phyloP scores from a whole-genome alignment of 805 yeast species.

The Yamadazyma sp. region DNA sequence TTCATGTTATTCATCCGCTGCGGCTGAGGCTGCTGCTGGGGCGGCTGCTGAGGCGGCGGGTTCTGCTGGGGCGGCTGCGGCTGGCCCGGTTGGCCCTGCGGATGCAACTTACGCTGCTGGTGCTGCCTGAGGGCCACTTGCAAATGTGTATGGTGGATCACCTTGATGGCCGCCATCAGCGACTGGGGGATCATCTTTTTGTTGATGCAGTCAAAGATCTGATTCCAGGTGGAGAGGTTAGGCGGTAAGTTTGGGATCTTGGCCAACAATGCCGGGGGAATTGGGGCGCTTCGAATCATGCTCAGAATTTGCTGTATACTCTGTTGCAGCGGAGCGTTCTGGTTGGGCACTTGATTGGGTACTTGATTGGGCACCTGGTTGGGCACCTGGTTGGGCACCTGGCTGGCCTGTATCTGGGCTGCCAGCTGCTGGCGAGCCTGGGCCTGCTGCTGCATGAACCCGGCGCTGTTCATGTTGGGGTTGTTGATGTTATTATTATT shows the following conservation, averaged over 20 bases:
- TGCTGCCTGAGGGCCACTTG: conserved; percentile 55
- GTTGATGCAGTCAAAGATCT: conserved; percentile 62
- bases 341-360: neutral
- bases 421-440: conserved; percentile 4
- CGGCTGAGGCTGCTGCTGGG: conserved; percentile 9
- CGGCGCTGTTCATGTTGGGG: neutral
- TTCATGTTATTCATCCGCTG: conserved; percentile 18
- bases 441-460: neutral
- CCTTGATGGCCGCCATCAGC: conserved; percentile 58
- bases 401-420: conserved; percentile 4
- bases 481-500: conserved; percentile 2
- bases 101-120: conserved; percentile 39
- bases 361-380: neutral
- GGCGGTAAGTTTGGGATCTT: conserved; percentile 78
- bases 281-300: conserved; percentile 61
- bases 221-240: conserved; percentile 78
- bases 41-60: conserved; percentile 12
- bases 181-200: conserved; percentile 59
- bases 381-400: conserved; percentile 4
- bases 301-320: conserved; percentile 41
- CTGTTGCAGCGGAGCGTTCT: conserved; percentile 8
- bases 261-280: conserved; percentile 65
- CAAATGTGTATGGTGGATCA: conserved; percentile 65
- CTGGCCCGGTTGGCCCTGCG: conserved; percentile 14
- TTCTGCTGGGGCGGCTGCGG: conserved; percentile 14